Evolutionary conservation across 1,284 basidiomycete species (phyloP).

Genomic region (Microbotryomycetes sp.): DNA sequence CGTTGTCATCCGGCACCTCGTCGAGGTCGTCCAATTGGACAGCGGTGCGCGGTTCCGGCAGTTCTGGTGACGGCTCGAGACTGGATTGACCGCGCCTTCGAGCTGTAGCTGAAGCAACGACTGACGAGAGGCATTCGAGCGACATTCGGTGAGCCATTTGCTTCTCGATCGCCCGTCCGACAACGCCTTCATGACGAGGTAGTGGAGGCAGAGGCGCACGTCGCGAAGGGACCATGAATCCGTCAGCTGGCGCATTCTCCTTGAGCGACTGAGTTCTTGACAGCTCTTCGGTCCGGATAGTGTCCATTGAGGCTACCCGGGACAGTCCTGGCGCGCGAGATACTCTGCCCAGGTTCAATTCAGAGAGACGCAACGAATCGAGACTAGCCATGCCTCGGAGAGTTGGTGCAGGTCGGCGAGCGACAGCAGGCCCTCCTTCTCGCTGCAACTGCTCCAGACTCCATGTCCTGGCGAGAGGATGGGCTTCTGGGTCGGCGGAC

Average conservation of each 20-base stretch:
- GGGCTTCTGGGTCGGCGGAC: background rate
- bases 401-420: background rate
- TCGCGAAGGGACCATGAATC: background rate
- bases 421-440: conserved; percentile 1
- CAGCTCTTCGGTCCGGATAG: conserved; percentile 24
- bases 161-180: conserved; percentile 22
- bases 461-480: conserved; percentile 14
- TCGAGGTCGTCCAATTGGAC: conserved; percentile 35
- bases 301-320: conserved; percentile 29
- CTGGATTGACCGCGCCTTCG: conserved; percentile 14
- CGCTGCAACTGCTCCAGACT: conserved; percentile 7
- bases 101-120: conserved; percentile 35
- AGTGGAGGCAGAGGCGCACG: background rate
- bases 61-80: background rate
- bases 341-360: conserved; percentile 5
- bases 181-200: conserved; percentile 1
- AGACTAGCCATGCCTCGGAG: conserved; percentile 13
- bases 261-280: conserved; percentile 1
- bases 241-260: background rate
- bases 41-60: background rate
- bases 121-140: conserved; percentile 34
- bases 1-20: conserved; percentile 31
- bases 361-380: conserved; percentile 21
- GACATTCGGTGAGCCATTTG: conserved; percentile 34
- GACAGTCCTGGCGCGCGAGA: conserved; percentile 6